Evolutionary conservation across 345 rosid species (phyloP).

Genomic region (Linum lewisii): DNA sequence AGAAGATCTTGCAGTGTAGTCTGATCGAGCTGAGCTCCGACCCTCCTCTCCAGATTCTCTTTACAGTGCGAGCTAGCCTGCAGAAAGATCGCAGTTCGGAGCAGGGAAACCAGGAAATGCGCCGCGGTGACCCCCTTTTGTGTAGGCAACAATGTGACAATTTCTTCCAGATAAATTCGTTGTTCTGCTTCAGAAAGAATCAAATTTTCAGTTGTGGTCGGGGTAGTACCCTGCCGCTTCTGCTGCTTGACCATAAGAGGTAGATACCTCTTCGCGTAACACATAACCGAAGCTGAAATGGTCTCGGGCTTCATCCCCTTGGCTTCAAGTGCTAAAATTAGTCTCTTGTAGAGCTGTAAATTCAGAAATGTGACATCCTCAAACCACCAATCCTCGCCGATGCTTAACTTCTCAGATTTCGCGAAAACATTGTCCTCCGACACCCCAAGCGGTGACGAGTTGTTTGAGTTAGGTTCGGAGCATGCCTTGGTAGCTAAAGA

Average conservation of each 20-base stretch:
- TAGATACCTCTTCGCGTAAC: conserved; percentile 3
- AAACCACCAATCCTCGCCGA: conserved; percentile 8
- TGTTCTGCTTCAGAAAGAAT: conserved; percentile 4
- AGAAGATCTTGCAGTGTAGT: conserved; percentile 5
- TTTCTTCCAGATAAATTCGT: neutral
- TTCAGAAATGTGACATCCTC: conserved; percentile 4
- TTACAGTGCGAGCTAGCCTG: conserved; percentile 3
- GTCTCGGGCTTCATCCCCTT: conserved; percentile 4
- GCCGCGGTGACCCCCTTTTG: conserved; percentile 1
- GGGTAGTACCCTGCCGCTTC: neutral
- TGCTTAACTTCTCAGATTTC: neutral
- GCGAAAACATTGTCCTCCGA: neutral
- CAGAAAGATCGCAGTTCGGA: neutral
- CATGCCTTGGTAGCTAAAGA: conserved; percentile 3
- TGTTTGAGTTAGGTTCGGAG: neutral
- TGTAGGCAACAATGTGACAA: conserved; percentile 1
- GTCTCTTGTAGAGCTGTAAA: neutral
- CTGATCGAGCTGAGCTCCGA: conserved; percentile 2
- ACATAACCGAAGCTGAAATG: neutral
- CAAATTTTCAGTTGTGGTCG: neutral
- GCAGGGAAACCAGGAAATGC: neutral
- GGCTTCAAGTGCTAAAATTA: conserved; percentile 1
- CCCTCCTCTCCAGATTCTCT: conserved; percentile 6
- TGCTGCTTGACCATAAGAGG: conserved; percentile 3
- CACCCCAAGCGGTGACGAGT: neutral